Base-by-base conservation (phyloP, 495 filamentous ascomycete species). In the Aeminium ludgeri region DNA sequence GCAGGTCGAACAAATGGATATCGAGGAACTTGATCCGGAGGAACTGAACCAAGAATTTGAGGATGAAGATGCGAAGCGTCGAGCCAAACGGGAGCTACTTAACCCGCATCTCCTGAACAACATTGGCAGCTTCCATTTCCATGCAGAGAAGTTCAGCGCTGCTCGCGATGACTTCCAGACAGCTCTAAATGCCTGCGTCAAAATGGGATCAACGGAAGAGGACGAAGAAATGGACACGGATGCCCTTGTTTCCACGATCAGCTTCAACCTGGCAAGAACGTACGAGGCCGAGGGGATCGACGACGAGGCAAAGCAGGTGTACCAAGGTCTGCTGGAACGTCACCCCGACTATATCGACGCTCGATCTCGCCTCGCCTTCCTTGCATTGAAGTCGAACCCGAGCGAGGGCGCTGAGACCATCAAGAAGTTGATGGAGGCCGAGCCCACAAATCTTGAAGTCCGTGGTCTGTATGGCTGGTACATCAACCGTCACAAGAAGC, bases 41-140 rank as follows among this genome's bases (percentile, higher is more conserved):
- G 73, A 80, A 3, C 31, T 52, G 17, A 78, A 78, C 1, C 65
- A 77, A 27, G 75, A 70, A n/a, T 55, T 63, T 0, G 74, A 78
- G 16, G 66, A 77, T 33, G 68, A 70, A 27, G 67, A 20, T 2
- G 45, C 41, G 12, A 43, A 49, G 50, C 34, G 30, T 23, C 29
- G 32, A 12, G 45, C 43, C 10, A 33, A 37, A 20, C 74, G 83
- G 27, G 76, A 85, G 55, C 63, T 74, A 44, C 64, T 96, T 0
- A 80, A 86, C 3, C 85, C 91, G 1, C 86, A 95, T 57, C 66
- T 97, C 1, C 73, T 95, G 31, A 96, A 94, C 65, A 96, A 97
- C 53, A 91, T 97, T 57, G 89, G 83, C 2, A 89, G 83, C 56
- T 93, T 96, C 63, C 70, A 91, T 46, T 96, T 81, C 49, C 83